Base-by-base conservation (phyloP, 768 basidiomycete species). In the Pleurotus giganteus region DNA sequence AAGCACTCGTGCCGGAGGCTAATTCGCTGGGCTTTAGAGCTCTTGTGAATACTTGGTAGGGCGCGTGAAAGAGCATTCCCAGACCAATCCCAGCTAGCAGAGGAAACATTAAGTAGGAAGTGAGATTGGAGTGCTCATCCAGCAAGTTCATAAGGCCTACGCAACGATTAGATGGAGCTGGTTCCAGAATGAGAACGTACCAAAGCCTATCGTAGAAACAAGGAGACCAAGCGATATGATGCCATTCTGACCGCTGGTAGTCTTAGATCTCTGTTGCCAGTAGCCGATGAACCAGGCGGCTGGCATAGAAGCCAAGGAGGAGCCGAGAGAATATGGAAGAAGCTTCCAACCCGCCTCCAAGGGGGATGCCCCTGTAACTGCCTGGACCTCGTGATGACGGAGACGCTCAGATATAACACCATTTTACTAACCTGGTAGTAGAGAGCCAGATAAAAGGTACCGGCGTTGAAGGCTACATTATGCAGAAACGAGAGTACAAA, bases 51-150 rank as follows among this genome's bases (percentile, higher is more conserved):
- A 91, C 80, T 64, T 91, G 89, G 63, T 90, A 91, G 6, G 91
- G 91, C 0, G 90, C 85, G 64, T 92, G 90, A 69, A 92, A 91
- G 24, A 92, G 72, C 82, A 92, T 85, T 34, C 91, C 91, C 55
- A 94, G 65, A 8, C 91, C 91, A 29, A 89, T 69, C 13, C 91
- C 91, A 45, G 87, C 81, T 55, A 91, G 72, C 34, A 93, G 70
- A 5, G 89, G 85, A 65, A 80, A 87, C n/a, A 76, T 51, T 34
- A 71, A 66, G 66, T 89, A 84, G 32, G 71, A 57, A 13, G 68
- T 59, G 28, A 70, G 63, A 37, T 69, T 63, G 7, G 88, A 76
- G 46, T 73, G 63, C 55, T 83, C 83, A 56, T 85, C 66, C 56
- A 94, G 75, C 31, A 85, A 63, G 57, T 74, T 81, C 64, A 94